Conservation (phyloP, 352 stramenopile genomes). For the Globisporangium megalacanthum region DNA sequence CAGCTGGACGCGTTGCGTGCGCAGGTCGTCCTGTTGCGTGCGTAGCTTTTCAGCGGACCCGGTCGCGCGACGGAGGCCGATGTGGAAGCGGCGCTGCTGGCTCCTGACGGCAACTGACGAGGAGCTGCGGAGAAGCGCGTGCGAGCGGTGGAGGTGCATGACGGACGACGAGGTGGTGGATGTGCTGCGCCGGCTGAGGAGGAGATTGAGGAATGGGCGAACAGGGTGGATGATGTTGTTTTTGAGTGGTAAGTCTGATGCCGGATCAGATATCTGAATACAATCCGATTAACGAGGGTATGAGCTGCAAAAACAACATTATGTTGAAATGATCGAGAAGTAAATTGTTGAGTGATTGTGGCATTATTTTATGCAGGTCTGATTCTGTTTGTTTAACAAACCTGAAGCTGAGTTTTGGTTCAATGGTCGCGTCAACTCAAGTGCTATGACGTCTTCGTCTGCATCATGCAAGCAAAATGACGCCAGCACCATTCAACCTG, state of each 20-base stretch:
- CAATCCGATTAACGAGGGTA: no score
- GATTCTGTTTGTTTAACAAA: neutral
- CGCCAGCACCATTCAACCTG: neutral
- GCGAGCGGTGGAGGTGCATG: conserved; percentile 3
- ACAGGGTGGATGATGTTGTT: no score
- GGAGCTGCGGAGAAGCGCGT: neutral
- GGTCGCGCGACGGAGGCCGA: conserved; percentile 35
- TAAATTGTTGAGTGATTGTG: no score
- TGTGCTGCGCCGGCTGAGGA: neutral
- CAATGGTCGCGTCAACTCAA: neutral
- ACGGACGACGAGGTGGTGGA: neutral
- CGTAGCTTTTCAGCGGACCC: conserved; percentile 25
- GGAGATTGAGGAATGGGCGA: neutral
- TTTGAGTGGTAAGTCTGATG: no score
- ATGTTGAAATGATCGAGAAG: no score
- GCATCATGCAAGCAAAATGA: neutral
- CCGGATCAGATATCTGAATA: no score
- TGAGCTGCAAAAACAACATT: no score
- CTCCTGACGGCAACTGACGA: neutral
- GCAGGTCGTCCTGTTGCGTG: conserved; percentile 41
- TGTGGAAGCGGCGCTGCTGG: conserved; percentile 29
- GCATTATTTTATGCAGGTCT: no score
- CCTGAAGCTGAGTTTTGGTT: no score
- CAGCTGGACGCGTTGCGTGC: conserved; percentile 40
- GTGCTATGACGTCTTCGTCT: neutral